phyloP scores from a whole-genome alignment of 2,329 filamentous ascomycete species.

The Dichotomopilus funicola region DNA sequence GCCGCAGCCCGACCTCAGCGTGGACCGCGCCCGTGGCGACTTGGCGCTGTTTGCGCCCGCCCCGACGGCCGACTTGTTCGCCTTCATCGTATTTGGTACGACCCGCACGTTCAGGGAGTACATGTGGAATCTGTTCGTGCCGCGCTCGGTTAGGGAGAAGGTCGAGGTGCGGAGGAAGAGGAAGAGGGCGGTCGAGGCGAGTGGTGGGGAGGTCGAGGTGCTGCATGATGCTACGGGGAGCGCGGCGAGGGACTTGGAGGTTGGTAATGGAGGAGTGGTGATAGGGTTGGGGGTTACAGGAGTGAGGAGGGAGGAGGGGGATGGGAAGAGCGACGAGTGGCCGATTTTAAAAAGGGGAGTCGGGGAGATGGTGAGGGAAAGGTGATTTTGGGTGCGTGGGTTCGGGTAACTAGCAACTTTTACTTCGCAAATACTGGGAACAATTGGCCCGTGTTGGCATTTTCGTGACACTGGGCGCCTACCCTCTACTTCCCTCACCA shows the following conservation, averaged over 20 bases:
- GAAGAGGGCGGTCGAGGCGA: background rate
- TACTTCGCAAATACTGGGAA: no score
- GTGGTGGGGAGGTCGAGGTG: background rate
- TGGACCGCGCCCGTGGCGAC: constrained; percentile 26
- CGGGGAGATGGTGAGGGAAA: background rate
- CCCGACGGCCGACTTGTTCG: constrained; percentile 31
- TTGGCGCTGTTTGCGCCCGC: constrained; percentile 34
- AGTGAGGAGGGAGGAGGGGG: background rate
- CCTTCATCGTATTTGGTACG: constrained; percentile 38
- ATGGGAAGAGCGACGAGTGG: constrained; percentile 12
- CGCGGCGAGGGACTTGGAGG: background rate
- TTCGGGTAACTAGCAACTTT: no score
- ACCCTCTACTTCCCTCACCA: no score
- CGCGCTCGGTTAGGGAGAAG: constrained; percentile 5
- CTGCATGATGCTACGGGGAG: background rate
- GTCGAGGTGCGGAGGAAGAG: background rate
- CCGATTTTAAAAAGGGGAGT: constrained; percentile 8
- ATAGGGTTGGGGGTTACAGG: background rate
- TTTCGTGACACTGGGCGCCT: no score
- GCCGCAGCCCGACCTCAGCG: constrained; percentile 30
- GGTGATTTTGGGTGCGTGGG: background rate
- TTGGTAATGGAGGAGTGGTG: background rate
- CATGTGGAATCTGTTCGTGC: constrained; percentile 18
- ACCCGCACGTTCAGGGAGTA: constrained; percentile 31
- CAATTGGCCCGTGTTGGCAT: no score